phyloP scores from a whole-genome alignment of 371 early-diverging fungal species.

The Batkoa obscura region DNA sequence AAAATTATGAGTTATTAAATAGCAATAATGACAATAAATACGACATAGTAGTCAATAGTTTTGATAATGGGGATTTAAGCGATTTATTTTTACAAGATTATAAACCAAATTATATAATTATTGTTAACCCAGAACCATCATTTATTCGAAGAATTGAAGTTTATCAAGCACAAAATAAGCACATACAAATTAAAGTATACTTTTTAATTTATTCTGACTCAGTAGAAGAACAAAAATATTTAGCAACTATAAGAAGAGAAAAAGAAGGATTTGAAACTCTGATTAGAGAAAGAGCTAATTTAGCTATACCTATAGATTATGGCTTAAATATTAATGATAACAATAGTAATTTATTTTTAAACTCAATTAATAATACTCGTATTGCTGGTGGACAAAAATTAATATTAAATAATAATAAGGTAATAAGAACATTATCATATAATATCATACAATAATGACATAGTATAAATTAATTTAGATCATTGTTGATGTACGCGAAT shows the following conservation, averaged over 20 bases:
- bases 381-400: slow-evolving; percentile 8
- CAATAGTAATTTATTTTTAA: neutral
- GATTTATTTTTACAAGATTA: slow-evolving; percentile 34
- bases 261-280: slow-evolving; percentile 86
- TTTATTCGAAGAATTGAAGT: slow-evolving; percentile 76
- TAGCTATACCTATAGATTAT: neutral
- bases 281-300: slow-evolving; percentile 72
- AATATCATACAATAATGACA: slow-evolving; percentile 5
- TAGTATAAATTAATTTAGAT: slow-evolving; percentile 19
- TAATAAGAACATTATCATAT: neutral
- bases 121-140: slow-evolving; percentile 74
- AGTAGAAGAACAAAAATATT: slow-evolving; percentile 85
- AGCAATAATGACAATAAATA: neutral
- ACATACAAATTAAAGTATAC: slow-evolving; percentile 70
- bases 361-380: slow-evolving; percentile 4
- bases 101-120: slow-evolving; percentile 61
- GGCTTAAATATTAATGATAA: neutral
- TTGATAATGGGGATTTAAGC: slow-evolving; percentile 21
- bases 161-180: slow-evolving; percentile 34
- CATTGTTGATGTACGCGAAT: slow-evolving; percentile 89
- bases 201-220: slow-evolving; percentile 86
- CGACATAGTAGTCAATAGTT: slow-evolving; percentile 39
- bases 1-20: slow-evolving; percentile 2
- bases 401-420: neutral
- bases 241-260: slow-evolving; percentile 67